Evolutionary conservation across 805 yeast species (phyloP).

Genomic region (Nakazawaea populi): DNA sequence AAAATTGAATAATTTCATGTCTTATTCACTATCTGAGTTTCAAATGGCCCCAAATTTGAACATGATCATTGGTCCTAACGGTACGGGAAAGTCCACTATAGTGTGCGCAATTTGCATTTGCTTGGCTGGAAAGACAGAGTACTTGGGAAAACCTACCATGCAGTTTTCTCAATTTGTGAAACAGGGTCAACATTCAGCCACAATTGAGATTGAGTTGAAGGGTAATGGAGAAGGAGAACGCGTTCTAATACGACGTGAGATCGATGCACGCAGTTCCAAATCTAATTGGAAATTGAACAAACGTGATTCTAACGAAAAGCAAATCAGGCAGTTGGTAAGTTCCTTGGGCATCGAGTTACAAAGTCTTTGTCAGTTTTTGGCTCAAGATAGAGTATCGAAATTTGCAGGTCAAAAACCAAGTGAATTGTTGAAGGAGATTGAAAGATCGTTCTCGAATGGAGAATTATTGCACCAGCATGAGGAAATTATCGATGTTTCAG

Average conservation of each 20-base stretch:
- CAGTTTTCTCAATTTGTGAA: slow-evolving; percentile 65
- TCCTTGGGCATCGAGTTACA: slow-evolving; percentile 75
- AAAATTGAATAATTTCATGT: slow-evolving; percentile 56
- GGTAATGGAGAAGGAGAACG: slow-evolving; percentile 28
- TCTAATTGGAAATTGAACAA: slow-evolving; percentile 51
- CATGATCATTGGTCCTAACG: slow-evolving; percentile 94
- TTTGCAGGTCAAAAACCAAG: slow-evolving; percentile 81
- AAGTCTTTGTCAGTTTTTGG: slow-evolving; percentile 88
- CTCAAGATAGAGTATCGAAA: slow-evolving; percentile 92
- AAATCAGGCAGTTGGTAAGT: slow-evolving; percentile 38
- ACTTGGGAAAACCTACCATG: slow-evolving; percentile 63
- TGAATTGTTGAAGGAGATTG: slow-evolving; percentile 67
- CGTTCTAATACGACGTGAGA: slow-evolving; percentile 36
- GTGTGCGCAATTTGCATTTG: slow-evolving; percentile 92
- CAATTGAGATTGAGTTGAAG: slow-evolving; percentile 47
- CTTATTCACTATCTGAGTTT: slow-evolving; percentile 65
- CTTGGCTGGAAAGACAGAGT: slow-evolving; percentile 69
- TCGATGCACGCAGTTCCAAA: slow-evolving; percentile 34
- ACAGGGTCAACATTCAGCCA: slow-evolving; percentile 45
- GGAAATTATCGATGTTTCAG: slow-evolving; percentile 46
- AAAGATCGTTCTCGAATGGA: slow-evolving; percentile 68
- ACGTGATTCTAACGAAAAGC: slow-evolving; percentile 30
- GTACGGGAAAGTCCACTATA: slow-evolving; percentile 90
- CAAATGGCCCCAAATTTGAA: slow-evolving; percentile 77
- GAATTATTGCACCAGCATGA: slow-evolving; percentile 53